These are phyloP conservation scores for Turnera subulata DNA, from an alignment of 345 rosid species.

Conservation along the genomic window DNA sequence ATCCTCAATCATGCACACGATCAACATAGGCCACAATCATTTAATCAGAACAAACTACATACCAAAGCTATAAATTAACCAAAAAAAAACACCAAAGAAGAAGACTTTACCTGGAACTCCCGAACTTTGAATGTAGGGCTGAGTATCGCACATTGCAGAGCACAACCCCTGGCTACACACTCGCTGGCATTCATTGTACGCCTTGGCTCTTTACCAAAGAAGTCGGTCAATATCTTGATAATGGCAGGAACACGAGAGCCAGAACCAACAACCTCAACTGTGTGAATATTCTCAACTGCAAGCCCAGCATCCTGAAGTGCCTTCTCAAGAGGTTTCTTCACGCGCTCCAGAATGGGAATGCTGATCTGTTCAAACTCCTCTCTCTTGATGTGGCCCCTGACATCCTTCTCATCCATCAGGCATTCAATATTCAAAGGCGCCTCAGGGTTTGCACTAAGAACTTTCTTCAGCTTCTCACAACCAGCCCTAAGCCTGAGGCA, in stretches of 20 bases:
- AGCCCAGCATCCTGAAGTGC: slow-evolving; percentile 86
- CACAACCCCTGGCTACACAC: slow-evolving; percentile 88
- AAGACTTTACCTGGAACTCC: slow-evolving; percentile 73
- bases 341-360: slow-evolving; percentile 74
- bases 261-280: slow-evolving; percentile 91
- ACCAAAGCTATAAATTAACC: too few species aligned
- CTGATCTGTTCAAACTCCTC: slow-evolving; percentile 88
- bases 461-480: slow-evolving; percentile 91
- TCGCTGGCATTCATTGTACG: slow-evolving; percentile 98
- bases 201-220: slow-evolving; percentile 97
- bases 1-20: too few species aligned
- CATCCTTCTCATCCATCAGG: slow-evolving; percentile 97
- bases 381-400: slow-evolving; percentile 77
- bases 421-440: slow-evolving; percentile 91
- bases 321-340: slow-evolving; percentile 79
- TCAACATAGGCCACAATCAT: too few species aligned
- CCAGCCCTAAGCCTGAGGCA: slow-evolving; percentile 75
- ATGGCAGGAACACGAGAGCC: slow-evolving; percentile 86
- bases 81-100: background rate
- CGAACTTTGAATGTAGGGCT: slow-evolving; percentile 97
- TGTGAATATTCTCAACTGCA: slow-evolving; percentile 65
- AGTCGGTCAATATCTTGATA: slow-evolving; percentile 70
- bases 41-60: too few species aligned
- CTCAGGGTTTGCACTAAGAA: slow-evolving; percentile 89
- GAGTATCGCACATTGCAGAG: slow-evolving; percentile 93